Conservation (phyloP, 2,329 filamentous ascomycete species). For the Xylariomycetidae sp. region DNA sequence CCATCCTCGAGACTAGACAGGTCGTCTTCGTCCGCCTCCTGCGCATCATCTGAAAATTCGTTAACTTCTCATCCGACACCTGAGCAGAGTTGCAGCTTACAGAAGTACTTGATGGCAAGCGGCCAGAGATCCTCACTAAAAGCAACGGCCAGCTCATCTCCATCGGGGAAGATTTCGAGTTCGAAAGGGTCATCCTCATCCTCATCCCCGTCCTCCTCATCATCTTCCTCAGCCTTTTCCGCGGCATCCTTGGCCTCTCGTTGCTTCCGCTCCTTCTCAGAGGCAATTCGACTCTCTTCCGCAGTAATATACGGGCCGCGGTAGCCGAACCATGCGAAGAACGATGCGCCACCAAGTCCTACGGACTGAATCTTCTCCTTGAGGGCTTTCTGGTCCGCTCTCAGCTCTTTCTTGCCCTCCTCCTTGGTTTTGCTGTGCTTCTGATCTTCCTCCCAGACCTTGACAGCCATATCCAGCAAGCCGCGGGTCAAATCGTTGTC, state of each 20-base stretch:
- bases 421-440: conserved; percentile 35
- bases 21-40: conserved; percentile 60
- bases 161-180: conserved; percentile 81
- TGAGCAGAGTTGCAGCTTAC: conserved; percentile 45
- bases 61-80: conserved; percentile 25
- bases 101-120: conserved; percentile 83
- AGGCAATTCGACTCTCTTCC: conserved; percentile 62
- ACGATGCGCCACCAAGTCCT: conserved; percentile 62
- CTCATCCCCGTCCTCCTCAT: conserved; percentile 51
- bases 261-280: conserved; percentile 54
- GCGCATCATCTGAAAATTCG: conserved; percentile 53
- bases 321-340: conserved; percentile 89
- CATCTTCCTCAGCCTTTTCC: conserved; percentile 27
- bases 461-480: conserved; percentile 65
- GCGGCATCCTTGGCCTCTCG: conserved; percentile 25
- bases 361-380: conserved; percentile 52
- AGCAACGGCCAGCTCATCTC: conserved; percentile 73
- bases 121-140: conserved; percentile 87
- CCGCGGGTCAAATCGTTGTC: conserved; percentile 80
- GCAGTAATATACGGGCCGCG: conserved; percentile 62
- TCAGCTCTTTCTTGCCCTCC: conserved; percentile 29
- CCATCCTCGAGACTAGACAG: conserved; percentile 64
- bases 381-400: conserved; percentile 50
- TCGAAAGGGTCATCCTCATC: conserved; percentile 58
- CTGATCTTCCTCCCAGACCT: conserved; percentile 59